phyloP scores from a whole-genome alignment of 129 eudicot species.

The Smallanthus sonchifolius region DNA sequence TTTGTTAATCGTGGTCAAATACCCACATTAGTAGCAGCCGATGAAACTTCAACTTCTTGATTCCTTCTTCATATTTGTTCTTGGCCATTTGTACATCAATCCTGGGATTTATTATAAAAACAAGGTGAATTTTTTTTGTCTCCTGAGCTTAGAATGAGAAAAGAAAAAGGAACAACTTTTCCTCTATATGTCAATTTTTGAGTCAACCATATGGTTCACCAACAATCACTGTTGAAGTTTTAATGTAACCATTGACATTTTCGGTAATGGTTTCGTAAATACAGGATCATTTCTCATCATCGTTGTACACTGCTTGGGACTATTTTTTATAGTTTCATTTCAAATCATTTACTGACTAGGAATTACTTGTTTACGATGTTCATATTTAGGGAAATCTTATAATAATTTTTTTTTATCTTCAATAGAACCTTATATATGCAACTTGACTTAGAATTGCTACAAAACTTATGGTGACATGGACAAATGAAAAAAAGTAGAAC shows the following conservation, averaged over 20 bases:
- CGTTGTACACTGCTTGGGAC: neutral
- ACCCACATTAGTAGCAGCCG: constrained; percentile 57
- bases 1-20: constrained; percentile 82
- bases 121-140: constrained; percentile 10
- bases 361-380: neutral
- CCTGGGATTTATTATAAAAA: neutral
- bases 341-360: neutral
- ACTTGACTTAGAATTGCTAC: neutral
- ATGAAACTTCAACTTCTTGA: constrained; percentile 36
- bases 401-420: neutral
- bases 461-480: neutral
- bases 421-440: neutral
- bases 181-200: neutral
- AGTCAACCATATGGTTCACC: neutral
- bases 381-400: neutral
- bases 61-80: constrained; percentile 5
- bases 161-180: neutral
- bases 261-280: constrained; percentile 17
- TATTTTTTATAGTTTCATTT: constrained; percentile 10
- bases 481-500: too few species aligned
- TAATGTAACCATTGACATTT: neutral
- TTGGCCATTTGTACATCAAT: constrained; percentile 2
- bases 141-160: constrained; percentile 1
- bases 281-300: constrained; percentile 19
- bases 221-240: neutral